These are phyloP conservation scores for Saccharum spontaneum DNA, from an alignment of 176 grass and related monocot genomes.

Conservation along the genomic window DNA sequence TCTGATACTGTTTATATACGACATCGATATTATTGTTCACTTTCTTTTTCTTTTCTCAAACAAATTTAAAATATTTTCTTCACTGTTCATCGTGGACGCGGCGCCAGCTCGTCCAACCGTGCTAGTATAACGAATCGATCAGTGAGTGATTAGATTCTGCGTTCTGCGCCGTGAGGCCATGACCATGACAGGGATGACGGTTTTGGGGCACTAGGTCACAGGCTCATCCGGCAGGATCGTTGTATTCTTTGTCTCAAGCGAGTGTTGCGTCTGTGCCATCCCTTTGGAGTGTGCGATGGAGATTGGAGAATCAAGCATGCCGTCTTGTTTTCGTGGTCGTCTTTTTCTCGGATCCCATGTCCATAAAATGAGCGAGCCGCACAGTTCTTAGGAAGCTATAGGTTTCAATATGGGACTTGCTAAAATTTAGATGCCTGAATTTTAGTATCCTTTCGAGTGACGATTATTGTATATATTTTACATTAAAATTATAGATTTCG, in stretches of 20 bases:
- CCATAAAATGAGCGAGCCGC: neutral
- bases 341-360: slow-evolving; percentile 24
- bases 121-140: neutral
- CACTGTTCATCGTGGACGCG: too few species aligned
- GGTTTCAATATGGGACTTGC: neutral
- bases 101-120: too few species aligned
- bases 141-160: neutral
- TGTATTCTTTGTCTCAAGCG: slow-evolving; percentile 28
- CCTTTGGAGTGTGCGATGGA: neutral
- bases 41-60: too few species aligned
- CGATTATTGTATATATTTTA: too few species aligned
- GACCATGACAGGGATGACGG: slow-evolving; percentile 23
- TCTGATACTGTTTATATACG: too few species aligned
- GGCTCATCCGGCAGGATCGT: neutral
- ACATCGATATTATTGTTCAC: too few species aligned
- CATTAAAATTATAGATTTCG: too few species aligned
- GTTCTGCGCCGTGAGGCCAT: slow-evolving; percentile 24
- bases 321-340: slow-evolving; percentile 24
- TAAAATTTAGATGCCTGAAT: too few species aligned
- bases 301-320: slow-evolving; percentile 10
- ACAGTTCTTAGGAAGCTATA: neutral
- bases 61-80: too few species aligned
- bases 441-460: too few species aligned
- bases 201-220: neutral
- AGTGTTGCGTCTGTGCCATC: neutral